Evolutionary conservation across 2,329 filamentous ascomycete species (phyloP).

Genomic region (Pyricularia sp.): DNA sequence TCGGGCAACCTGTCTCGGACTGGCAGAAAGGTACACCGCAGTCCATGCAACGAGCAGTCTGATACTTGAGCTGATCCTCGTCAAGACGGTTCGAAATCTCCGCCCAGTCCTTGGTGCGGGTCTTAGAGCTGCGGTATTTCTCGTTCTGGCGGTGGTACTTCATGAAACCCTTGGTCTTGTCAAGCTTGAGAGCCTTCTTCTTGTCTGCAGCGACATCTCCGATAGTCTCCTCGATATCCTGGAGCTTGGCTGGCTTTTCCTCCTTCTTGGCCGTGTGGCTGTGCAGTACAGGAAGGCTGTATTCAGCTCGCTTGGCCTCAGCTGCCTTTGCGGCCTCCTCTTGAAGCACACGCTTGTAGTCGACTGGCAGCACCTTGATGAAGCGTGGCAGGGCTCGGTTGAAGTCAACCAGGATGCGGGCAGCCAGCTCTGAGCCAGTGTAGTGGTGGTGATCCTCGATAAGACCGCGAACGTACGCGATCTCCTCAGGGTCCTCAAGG

Average conservation of each 20-base stretch:
- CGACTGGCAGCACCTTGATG: constrained; percentile 84
- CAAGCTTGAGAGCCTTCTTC: constrained; percentile 84
- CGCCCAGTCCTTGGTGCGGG: constrained; percentile 84
- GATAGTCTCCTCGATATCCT: constrained; percentile 87
- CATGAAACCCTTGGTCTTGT: constrained; percentile 97
- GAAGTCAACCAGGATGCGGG: constrained; percentile 91
- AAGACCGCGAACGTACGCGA: constrained; percentile 81
- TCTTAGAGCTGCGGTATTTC: constrained; percentile 82
- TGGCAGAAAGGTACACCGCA: constrained; percentile 98
- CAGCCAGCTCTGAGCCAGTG: constrained; percentile 90
- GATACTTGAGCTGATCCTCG: constrained; percentile 94
- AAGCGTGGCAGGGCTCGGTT: constrained; percentile 83
- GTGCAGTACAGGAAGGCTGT: constrained; percentile 66
- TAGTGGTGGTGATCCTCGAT: constrained; percentile 98
- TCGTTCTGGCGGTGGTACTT: constrained; percentile 88
- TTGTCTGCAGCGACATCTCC: constrained; percentile 79
- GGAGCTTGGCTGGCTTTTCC: constrained; percentile 60
- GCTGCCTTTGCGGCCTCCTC: constrained; percentile 82
- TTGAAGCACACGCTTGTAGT: constrained; percentile 88
- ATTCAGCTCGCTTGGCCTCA: constrained; percentile 75
- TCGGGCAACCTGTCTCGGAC: constrained; percentile 90
- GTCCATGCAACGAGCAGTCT: constrained; percentile 96
- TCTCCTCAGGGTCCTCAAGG: constrained; percentile 77
- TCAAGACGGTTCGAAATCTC: constrained; percentile 81
- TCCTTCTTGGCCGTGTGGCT: constrained; percentile 29